These are phyloP conservation scores for Laburnicola sp. DNA, from an alignment of 2,329 filamentous ascomycete species.

Conservation along the genomic window DNA sequence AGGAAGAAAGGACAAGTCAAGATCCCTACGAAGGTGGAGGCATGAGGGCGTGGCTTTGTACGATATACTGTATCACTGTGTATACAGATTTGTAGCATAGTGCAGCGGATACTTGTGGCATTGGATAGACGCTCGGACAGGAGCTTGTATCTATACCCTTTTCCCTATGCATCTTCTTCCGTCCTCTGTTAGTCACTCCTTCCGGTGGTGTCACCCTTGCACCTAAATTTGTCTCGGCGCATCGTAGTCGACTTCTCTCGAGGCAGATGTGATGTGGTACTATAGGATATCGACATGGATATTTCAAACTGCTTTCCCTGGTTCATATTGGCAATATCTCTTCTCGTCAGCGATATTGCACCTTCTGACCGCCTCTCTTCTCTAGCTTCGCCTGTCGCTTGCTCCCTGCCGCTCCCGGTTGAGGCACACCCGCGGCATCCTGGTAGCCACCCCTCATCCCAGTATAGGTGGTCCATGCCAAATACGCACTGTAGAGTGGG, in stretches of 20 bases:
- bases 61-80: constrained; percentile 26
- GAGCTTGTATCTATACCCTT: constrained; percentile 7
- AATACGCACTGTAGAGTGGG: constrained; percentile 52
- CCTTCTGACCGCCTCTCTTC: constrained; percentile 55
- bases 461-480: constrained; percentile 52
- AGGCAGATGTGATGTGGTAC: too few species aligned
- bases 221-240: too few species aligned
- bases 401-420: constrained; percentile 40
- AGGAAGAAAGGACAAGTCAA: constrained; percentile 66
- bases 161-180: not conserved
- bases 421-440: constrained; percentile 46
- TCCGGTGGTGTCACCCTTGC: not conserved
- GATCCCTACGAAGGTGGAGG: constrained; percentile 63
- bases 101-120: constrained; percentile 15
- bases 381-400: constrained; percentile 57
- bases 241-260: not conserved
- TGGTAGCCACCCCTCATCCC: constrained; percentile 49
- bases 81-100: constrained; percentile 27
- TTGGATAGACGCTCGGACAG: constrained; percentile 3
- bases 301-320: too few species aligned
- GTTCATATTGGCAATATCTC: not conserved
- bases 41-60: constrained; percentile 27
- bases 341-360: constrained; percentile 49
- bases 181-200: not conserved
- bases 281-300: too few species aligned